A percentile compares a stretch with the other conserved stretches of the same genome.
Evolutionary conservation across 257 asterid genomes (phyloP).

Genomic region (Penstemon eatonii): DNA sequence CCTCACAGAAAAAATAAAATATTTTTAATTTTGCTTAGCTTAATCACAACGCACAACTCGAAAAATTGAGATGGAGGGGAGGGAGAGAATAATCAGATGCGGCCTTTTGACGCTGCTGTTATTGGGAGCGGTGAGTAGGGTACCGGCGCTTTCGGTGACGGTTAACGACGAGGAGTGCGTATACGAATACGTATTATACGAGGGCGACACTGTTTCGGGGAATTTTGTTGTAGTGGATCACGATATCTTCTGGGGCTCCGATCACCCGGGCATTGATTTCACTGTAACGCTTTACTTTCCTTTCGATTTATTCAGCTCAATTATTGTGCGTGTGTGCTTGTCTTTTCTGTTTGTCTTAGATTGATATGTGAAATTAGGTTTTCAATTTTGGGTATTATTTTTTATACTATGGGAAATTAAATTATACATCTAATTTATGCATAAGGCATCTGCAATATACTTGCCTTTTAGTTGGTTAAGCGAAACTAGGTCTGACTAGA

Average conservation of each 20-base stretch:
- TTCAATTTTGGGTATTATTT: neutral
- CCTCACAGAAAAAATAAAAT: too few species aligned
- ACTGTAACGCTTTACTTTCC: conserved; percentile 35
- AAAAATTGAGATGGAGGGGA: conserved; percentile 29
- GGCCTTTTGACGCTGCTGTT: conserved; percentile 39
- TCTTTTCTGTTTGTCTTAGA: neutral
- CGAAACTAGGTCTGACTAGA: too few species aligned
- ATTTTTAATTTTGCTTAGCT: too few species aligned
- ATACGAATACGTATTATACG: conserved; percentile 69
- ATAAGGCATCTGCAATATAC: too few species aligned
- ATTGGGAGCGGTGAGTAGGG: conserved; percentile 39
- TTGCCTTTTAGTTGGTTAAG: too few species aligned
- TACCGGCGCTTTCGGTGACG: conserved; percentile 58
- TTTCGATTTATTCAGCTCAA: neutral
- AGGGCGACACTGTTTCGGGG: conserved; percentile 77
- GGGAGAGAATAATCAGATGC: conserved; percentile 35
- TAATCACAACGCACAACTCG: neutral
- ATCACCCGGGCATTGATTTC: conserved; percentile 77
- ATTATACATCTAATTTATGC: neutral
- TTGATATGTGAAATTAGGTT: neutral
- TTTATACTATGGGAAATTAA: neutral
- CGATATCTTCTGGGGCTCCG: conserved; percentile 74
- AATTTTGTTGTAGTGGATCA: conserved; percentile 79
- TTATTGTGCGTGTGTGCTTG: neutral
- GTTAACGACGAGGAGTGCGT: conserved; percentile 78